phyloP scores from a whole-genome alignment of 805 yeast species.

The Pichia thaimueangensis region DNA sequence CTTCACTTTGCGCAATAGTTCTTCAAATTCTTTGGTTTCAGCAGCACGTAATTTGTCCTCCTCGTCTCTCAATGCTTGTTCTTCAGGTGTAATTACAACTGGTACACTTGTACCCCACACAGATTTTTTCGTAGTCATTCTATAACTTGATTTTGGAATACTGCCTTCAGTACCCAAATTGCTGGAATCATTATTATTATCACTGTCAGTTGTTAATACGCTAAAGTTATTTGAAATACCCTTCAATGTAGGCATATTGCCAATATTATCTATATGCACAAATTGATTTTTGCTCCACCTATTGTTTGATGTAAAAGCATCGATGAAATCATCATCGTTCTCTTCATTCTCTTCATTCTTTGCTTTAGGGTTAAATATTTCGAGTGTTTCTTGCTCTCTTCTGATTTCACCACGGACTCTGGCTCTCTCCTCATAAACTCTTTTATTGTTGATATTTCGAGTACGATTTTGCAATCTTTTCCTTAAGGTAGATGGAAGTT shows the following conservation, averaged over 20 bases:
- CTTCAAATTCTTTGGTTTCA: slow-evolving; percentile 35
- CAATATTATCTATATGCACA: slow-evolving; percentile 25
- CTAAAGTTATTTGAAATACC: slow-evolving; percentile 14
- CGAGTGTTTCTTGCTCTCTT: slow-evolving; percentile 12
- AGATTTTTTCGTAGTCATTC: slow-evolving; percentile 29
- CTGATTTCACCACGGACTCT: slow-evolving; percentile 14
- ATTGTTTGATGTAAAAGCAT: slow-evolving; percentile 2
- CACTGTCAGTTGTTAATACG: slow-evolving; percentile 10
- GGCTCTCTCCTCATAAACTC: slow-evolving; percentile 50
- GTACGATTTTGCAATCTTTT: slow-evolving; percentile 55
- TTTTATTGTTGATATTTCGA: slow-evolving; percentile 40
- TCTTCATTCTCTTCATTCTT: background rate
- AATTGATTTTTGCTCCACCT: slow-evolving; percentile 35
- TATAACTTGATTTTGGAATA: background rate
- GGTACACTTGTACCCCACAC: slow-evolving; percentile 74
- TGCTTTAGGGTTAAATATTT: slow-evolving; percentile 1
- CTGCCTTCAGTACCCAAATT: slow-evolving; percentile 11
- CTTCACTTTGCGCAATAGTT: slow-evolving; percentile 46
- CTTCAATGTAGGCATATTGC: slow-evolving; percentile 28
- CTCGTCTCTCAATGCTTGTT: slow-evolving; percentile 37
- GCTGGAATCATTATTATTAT: slow-evolving; percentile 8
- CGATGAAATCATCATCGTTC: background rate
- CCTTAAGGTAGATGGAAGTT: slow-evolving; percentile 40
- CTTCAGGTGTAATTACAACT: slow-evolving; percentile 31
- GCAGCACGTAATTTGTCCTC: too few species aligned